A percentile compares a stretch with the other conserved stretches of the same genome.
Conservation (phyloP, 805 yeast species). For the Saccharomycopsis sp. region DNA sequence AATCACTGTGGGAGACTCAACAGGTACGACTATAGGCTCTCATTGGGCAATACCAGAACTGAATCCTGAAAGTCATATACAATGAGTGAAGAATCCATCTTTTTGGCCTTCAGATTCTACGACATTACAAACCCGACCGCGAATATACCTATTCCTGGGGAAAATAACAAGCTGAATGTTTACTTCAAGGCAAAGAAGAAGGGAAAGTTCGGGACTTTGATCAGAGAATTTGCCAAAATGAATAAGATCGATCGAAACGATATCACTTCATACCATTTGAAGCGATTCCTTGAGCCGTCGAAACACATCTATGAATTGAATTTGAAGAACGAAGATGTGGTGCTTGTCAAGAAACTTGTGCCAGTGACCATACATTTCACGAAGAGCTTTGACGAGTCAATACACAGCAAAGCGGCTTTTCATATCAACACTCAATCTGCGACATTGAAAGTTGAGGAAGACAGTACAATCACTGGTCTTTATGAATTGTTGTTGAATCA, state of each 20-base stretch:
- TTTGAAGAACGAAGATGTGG: constrained; percentile 11
- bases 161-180: constrained; percentile 6
- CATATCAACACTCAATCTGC: neutral
- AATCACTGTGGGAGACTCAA: no score
- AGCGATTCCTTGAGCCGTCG: constrained; percentile 10
- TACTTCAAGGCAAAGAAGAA: constrained; percentile 14
- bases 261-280: constrained; percentile 14
- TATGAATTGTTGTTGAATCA: neutral
- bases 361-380: constrained; percentile 11
- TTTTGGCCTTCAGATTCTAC: constrained; percentile 14
- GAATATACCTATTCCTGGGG: constrained; percentile 9
- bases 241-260: constrained; percentile 10
- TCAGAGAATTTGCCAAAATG: constrained; percentile 11
- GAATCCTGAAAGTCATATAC: no score
- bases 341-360: constrained; percentile 14
- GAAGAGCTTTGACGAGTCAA: neutral
- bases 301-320: constrained; percentile 10
- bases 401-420: neutral
- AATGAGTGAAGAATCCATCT: constrained; percentile 7
- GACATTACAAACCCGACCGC: constrained; percentile 8
- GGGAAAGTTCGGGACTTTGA: constrained; percentile 14
- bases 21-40: no score
- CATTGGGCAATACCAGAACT: no score
- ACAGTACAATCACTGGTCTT: neutral
- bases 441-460: neutral